Evolutionary conservation across 305 asterid species (phyloP).

Genomic region (Fraxinus latifolia): DNA sequence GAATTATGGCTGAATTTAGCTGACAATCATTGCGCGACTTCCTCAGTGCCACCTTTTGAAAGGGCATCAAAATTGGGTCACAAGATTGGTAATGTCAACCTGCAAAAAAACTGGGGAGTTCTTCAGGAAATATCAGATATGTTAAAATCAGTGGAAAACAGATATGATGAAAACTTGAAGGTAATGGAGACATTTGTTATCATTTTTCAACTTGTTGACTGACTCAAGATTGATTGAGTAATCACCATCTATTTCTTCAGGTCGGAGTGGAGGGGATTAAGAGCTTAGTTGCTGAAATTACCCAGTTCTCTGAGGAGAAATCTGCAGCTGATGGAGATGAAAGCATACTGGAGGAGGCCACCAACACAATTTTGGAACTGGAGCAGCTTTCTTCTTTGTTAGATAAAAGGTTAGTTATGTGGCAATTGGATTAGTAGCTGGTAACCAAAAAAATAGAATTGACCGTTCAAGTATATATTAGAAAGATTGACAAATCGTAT

Average conservation of each 20-base stretch:
- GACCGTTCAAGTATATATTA: not conserved
- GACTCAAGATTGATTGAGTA: not conserved
- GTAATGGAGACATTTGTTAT: conserved; percentile 23
- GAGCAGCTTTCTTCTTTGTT: conserved; percentile 16
- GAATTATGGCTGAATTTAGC: not conserved
- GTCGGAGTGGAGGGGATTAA: conserved; percentile 20
- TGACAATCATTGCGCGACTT: not conserved
- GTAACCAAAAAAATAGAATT: not conserved
- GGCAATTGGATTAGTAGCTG: not conserved
- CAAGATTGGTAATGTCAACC: conserved; percentile 9
- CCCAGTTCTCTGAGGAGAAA: not conserved
- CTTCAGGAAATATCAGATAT: conserved; percentile 27
- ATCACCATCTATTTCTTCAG: conserved; percentile 14
- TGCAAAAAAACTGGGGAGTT: conserved; percentile 31
- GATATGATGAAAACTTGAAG: conserved; percentile 20
- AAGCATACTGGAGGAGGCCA: not conserved
- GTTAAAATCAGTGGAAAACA: not conserved
- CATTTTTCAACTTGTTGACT: not conserved
- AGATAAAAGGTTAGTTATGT: conserved; percentile 22
- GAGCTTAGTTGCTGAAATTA: not conserved
- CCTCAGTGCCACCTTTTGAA: not conserved
- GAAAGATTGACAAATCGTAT: not conserved
- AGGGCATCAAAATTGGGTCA: not conserved
- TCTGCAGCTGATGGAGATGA: conserved; percentile 11
- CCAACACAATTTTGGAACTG: conserved; percentile 12